These are phyloP conservation scores for Hemerocallis citrina DNA, from an alignment of 106 monocot species.

Conservation along the genomic window DNA sequence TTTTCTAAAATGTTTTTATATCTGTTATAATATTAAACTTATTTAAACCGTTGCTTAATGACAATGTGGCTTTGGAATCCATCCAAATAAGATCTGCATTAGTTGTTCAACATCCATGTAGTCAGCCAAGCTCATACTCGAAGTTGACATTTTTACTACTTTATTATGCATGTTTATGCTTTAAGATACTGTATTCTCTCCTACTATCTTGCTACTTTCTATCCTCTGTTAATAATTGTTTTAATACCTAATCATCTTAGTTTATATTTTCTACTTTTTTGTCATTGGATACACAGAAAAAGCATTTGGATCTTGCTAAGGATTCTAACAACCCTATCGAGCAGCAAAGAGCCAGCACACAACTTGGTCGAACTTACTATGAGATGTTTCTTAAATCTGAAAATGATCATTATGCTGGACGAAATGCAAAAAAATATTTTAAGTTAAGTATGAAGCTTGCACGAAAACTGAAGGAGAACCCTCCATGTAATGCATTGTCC, in stretches of 20 bases:
- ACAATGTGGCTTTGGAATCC: too few species aligned
- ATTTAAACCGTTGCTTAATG: too few species aligned
- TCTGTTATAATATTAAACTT: too few species aligned
- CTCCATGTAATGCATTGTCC: constrained; percentile 24
- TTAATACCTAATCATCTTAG: not conserved
- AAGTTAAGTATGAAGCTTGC: constrained; percentile 83
- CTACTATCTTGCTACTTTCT: not conserved
- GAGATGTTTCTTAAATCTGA: constrained; percentile 83
- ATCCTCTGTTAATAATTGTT: not conserved
- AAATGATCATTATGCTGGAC: constrained; percentile 64
- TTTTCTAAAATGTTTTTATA: too few species aligned
- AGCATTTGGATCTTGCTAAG: constrained; percentile 81
- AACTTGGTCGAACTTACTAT: constrained; percentile 92
- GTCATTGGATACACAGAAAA: constrained; percentile 57
- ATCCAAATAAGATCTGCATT: too few species aligned
- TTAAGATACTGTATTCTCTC: not conserved
- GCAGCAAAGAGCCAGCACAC: constrained; percentile 92
- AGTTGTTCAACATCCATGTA: too few species aligned
- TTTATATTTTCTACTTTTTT: constrained; percentile 2
- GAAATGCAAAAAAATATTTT: constrained; percentile 90
- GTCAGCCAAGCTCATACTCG: too few species aligned
- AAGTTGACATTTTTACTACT: not conserved
- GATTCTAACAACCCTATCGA: constrained; percentile 78
- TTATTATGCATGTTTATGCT: not conserved
- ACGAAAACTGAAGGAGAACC: constrained; percentile 51